Conservation (phyloP, 768 basidiomycete species). For the Sarcodon aspratus region DNA sequence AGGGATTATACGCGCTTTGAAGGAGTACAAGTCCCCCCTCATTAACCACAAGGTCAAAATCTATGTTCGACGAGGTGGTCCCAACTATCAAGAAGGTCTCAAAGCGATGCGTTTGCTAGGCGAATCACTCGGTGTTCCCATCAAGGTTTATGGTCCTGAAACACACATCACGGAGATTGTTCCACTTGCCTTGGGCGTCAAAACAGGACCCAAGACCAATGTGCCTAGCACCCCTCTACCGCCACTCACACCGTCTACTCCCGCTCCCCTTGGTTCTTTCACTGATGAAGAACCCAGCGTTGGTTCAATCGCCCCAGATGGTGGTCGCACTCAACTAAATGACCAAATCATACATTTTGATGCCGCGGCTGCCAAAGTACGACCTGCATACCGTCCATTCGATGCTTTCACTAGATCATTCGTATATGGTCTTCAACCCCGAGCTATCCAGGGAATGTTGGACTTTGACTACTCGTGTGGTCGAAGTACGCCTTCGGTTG, state of each 20-base stretch:
- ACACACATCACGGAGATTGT: constrained; percentile 99
- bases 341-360: constrained; percentile 92
- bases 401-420: constrained; percentile 91
- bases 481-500: constrained; percentile 80
- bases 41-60: constrained; percentile 83
- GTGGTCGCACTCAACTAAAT: constrained; percentile 70
- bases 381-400: constrained; percentile 86
- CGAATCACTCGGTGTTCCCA: constrained; percentile 94
- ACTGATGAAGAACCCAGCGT: constrained; percentile 23
- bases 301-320: constrained; percentile 66
- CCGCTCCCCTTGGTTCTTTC: constrained; percentile 4
- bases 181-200: constrained; percentile 90
- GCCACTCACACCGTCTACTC: constrained; percentile 28
- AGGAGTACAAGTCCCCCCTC: constrained; percentile 83
- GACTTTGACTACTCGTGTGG: constrained; percentile 99
- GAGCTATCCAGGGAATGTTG: constrained; percentile 96
- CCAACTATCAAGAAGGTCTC: constrained; percentile 98
- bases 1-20: constrained; percentile 95
- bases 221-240: constrained; percentile 37
- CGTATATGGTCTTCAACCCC: constrained; percentile 97
- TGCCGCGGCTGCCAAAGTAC: constrained; percentile 25
- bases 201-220: constrained; percentile 32
- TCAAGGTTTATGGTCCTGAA: constrained; percentile 95
- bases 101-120: constrained; percentile 98
- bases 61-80: constrained; percentile 95